Percentiles rank a stretch among this genome's conserved stretches.
Conservation (phyloP, 306 rosid genomes). For the Arachis hypogaea region DNA sequence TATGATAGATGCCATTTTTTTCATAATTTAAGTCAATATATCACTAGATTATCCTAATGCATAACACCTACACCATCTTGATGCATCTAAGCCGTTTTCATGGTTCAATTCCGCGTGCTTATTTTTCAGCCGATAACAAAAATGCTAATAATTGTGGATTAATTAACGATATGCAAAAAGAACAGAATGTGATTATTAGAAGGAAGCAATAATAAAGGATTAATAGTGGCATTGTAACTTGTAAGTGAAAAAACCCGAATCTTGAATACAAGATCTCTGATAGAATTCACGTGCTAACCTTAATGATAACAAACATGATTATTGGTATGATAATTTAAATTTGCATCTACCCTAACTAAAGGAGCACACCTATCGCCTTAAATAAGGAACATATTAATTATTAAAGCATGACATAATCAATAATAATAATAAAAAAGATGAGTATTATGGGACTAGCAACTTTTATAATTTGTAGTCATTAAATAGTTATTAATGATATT, state of each 20-base stretch:
- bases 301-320: conserved; percentile 21
- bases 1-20: no score
- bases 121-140: background rate
- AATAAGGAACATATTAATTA: background rate
- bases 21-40: no score
- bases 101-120: background rate
- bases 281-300: conserved; percentile 14
- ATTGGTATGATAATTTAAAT: conserved; percentile 31
- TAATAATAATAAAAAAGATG: no score
- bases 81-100: no score
- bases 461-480: no score
- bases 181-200: background rate
- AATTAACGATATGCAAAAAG: background rate
- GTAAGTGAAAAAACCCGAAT: conserved; percentile 15
- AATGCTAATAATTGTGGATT: background rate
- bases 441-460: no score
- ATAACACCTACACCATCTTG: no score
- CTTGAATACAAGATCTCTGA: background rate
- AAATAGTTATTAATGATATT: no score
- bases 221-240: background rate
- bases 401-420: background rate
- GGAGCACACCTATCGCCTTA: conserved; percentile 25
- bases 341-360: conserved; percentile 24
- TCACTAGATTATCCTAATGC: no score
- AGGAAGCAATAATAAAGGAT: background rate